These are phyloP conservation scores for Ceratocystis cacaofunesta DNA, from an alignment of 2,329 filamentous ascomycete species.

Conservation along the genomic window DNA sequence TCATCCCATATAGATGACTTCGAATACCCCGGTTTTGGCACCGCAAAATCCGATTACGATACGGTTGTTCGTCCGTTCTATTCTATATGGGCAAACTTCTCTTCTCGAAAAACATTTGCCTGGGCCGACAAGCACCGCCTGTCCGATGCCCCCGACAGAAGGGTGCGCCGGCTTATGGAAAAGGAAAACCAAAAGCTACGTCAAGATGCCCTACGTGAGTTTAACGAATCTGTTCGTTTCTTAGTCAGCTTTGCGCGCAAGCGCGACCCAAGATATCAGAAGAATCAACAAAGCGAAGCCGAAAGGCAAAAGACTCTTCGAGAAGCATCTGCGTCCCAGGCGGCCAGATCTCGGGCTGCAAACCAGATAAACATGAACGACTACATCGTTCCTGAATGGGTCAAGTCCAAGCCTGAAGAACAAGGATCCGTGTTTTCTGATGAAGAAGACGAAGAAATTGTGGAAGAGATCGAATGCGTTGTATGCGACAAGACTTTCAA, in stretches of 20 bases:
- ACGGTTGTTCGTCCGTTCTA: conserved; percentile 69
- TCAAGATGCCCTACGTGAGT: conserved; percentile 70
- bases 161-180: conserved; percentile 72
- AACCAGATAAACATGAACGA: conserved; percentile 56
- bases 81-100: conserved; percentile 61
- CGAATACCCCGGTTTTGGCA: conserved; percentile 72
- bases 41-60: conserved; percentile 61
- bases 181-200: conserved; percentile 81
- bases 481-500: conserved; percentile 70
- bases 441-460: conserved; percentile 36
- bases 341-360: conserved; percentile 64
- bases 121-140: conserved; percentile 81
- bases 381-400: conserved; percentile 19
- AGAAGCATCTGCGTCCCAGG: conserved; percentile 68
- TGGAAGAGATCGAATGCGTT: conserved; percentile 56
- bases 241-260: conserved; percentile 82
- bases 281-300: conserved; percentile 61
- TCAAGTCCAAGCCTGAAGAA: conserved; percentile 50
- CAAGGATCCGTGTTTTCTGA: conserved; percentile 27
- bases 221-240: conserved; percentile 81
- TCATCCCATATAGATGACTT: conserved; percentile 41
- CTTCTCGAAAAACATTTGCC: conserved; percentile 69
- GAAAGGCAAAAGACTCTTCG: conserved; percentile 67
- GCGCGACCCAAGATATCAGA: conserved; percentile 71
- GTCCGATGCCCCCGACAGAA: conserved; percentile 75